Conservation (phyloP, 305 asterid species). For the Plantago coronopus region DNA sequence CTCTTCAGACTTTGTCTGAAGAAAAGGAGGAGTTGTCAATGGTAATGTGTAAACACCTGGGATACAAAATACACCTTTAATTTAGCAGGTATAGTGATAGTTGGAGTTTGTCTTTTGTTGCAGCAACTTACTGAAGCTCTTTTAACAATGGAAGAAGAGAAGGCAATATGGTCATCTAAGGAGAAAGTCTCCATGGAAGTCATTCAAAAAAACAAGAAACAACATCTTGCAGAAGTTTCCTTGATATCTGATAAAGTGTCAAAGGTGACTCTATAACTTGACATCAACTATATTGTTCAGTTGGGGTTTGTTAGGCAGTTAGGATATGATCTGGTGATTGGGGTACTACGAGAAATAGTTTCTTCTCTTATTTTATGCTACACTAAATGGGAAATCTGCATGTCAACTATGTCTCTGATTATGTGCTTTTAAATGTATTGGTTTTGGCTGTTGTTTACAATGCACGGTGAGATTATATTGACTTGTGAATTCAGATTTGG, state of each 20-base stretch:
- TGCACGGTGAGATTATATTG: not conserved
- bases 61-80: not conserved
- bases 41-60: slow-evolving; percentile 41
- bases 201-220: slow-evolving; percentile 50
- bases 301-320: too few species aligned
- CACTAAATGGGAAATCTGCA: too few species aligned
- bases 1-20: slow-evolving; percentile 42
- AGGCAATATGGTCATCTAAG: slow-evolving; percentile 86
- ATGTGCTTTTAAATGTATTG: not conserved
- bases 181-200: slow-evolving; percentile 77
- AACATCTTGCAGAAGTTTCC: slow-evolving; percentile 45
- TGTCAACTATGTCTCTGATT: not conserved
- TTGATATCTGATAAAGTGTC: slow-evolving; percentile 45
- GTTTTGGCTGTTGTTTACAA: too few species aligned
- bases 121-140: slow-evolving; percentile 95
- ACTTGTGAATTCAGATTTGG: slow-evolving; percentile 10
- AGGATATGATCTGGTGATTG: too few species aligned
- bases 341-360: too few species aligned
- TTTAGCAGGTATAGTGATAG: slow-evolving; percentile 14
- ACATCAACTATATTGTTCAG: not conserved
- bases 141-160: slow-evolving; percentile 84
- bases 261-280: slow-evolving; percentile 46
- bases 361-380: too few species aligned
- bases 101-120: slow-evolving; percentile 25
- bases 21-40: slow-evolving; percentile 81